Evolutionary conservation across 2,329 filamentous ascomycete species (phyloP).

Genomic region (Nemania sp.): DNA sequence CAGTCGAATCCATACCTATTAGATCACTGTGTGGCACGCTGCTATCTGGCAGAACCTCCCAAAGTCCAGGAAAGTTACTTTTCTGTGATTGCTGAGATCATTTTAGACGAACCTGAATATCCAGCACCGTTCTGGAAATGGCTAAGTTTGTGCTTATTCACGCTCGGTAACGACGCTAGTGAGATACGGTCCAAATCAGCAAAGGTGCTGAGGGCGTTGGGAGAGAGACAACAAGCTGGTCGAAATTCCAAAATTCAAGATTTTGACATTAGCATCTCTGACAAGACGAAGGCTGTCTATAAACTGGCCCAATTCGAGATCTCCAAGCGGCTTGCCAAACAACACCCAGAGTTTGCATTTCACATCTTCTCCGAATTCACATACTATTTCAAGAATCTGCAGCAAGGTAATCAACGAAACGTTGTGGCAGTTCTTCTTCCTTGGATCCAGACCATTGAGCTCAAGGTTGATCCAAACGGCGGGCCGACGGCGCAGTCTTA

Average conservation of each 20-base stretch:
- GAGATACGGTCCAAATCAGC: slow-evolving; percentile 88
- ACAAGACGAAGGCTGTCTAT: slow-evolving; percentile 97
- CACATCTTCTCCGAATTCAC: slow-evolving; percentile 96
- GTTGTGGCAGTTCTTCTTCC: slow-evolving; percentile 93
- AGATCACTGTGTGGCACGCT: slow-evolving; percentile 88
- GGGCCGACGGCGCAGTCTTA: slow-evolving; percentile 91
- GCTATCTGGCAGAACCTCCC: slow-evolving; percentile 78
- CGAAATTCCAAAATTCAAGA: slow-evolving; percentile 91
- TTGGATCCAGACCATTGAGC: slow-evolving; percentile 93
- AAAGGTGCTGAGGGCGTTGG: slow-evolving; percentile 76
- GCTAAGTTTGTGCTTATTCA: slow-evolving; percentile 85
- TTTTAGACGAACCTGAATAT: slow-evolving; percentile 82
- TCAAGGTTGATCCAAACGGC: slow-evolving; percentile 89
- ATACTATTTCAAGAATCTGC: slow-evolving; percentile 85
- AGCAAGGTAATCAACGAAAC: slow-evolving; percentile 83
- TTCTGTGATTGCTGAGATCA: slow-evolving; percentile 83
- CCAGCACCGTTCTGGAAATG: slow-evolving; percentile 89
- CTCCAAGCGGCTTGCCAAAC: slow-evolving; percentile 84
- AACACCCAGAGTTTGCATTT: slow-evolving; percentile 88
- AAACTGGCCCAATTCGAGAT: slow-evolving; percentile 97
- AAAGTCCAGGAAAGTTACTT: slow-evolving; percentile 96
- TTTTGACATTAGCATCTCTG: slow-evolving; percentile 96
- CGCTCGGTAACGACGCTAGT: slow-evolving; percentile 87
- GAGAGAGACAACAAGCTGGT: slow-evolving; percentile 73
- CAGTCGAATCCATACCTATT: slow-evolving; percentile 83